These are phyloP conservation scores for Ballota nigra DNA, from an alignment of 257 asterid genomes.

Conservation along the genomic window DNA sequence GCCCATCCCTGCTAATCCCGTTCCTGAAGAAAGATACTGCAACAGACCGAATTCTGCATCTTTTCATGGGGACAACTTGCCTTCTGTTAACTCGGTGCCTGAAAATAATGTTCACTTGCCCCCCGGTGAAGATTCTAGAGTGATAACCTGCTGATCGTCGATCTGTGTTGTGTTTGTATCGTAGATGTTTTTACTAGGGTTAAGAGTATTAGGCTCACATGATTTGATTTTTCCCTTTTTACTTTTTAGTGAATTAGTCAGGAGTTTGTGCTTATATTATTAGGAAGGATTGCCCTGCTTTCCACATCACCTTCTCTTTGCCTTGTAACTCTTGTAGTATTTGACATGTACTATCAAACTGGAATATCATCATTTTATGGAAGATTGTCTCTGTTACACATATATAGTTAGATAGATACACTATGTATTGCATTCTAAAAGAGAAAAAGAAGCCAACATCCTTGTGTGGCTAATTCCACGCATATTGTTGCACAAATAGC, in stretches of 20 bases:
- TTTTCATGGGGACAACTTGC: conserved; percentile 48
- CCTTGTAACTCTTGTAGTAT: conserved; percentile 25
- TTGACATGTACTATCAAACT: conserved; percentile 28
- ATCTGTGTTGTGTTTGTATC: neutral
- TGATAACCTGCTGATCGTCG: conserved; percentile 46
- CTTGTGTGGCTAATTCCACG: too few species aligned
- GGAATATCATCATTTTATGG: conserved; percentile 19
- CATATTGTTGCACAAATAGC: too few species aligned
- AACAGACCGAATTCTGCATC: conserved; percentile 42
- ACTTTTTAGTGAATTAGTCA: conserved; percentile 34
- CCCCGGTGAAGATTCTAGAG: conserved; percentile 38
- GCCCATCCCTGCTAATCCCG: conserved; percentile 40
- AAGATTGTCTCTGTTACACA: neutral
- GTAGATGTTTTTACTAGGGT: conserved; percentile 21
- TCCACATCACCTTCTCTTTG: neutral
- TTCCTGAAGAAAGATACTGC: conserved; percentile 34
- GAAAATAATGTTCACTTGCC: conserved; percentile 38
- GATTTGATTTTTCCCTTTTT: conserved; percentile 13
- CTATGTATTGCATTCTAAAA: neutral
- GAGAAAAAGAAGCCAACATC: too few species aligned
- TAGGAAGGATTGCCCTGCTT: conserved; percentile 28
- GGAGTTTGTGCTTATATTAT: conserved; percentile 24
- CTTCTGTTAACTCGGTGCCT: conserved; percentile 36
- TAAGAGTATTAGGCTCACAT: conserved; percentile 29
- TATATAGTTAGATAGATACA: neutral